These are phyloP conservation scores for Avena atlantica DNA, from an alignment of 176 grass and related monocot species.

Conservation along the genomic window DNA sequence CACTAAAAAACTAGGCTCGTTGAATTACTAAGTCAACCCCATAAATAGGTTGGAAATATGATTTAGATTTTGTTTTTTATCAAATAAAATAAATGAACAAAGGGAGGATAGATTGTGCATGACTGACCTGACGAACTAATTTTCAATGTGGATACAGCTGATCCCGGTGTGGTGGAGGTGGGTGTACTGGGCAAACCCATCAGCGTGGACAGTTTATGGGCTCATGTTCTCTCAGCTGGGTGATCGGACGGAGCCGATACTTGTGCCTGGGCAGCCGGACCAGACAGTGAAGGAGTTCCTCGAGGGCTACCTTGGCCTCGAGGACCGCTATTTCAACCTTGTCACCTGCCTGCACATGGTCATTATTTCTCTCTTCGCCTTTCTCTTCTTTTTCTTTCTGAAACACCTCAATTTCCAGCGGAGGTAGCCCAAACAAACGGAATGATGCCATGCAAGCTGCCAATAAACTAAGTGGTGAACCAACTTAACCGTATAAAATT, in stretches of 20 bases:
- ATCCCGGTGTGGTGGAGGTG: no score
- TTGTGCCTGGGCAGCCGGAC: conserved; percentile 26
- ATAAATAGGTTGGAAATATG: no score
- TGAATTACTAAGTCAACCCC: no score
- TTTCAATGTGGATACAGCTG: no score
- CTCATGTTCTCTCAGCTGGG: no score
- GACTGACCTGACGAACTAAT: no score
- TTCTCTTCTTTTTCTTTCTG: conserved; percentile 52
- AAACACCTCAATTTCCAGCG: conserved; percentile 64
- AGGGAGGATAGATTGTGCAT: no score
- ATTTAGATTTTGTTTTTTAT: no score
- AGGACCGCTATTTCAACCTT: conserved; percentile 25
- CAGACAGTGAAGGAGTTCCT: conserved; percentile 54
- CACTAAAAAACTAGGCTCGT: no score
- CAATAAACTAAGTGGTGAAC: neutral
- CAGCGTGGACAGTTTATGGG: no score
- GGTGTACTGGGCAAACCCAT: no score
- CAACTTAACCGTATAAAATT: neutral
- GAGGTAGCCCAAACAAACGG: conserved; percentile 23
- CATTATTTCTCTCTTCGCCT: conserved; percentile 40
- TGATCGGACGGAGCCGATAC: conserved; percentile 16
- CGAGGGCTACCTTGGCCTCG: conserved; percentile 51
- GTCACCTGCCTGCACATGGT: conserved; percentile 46
- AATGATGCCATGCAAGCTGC: neutral
- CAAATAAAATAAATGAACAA: no score